Base-by-base conservation (phyloP, 2,329 filamentous ascomycete genomes). In the Amesomyces nigricolor region DNA sequence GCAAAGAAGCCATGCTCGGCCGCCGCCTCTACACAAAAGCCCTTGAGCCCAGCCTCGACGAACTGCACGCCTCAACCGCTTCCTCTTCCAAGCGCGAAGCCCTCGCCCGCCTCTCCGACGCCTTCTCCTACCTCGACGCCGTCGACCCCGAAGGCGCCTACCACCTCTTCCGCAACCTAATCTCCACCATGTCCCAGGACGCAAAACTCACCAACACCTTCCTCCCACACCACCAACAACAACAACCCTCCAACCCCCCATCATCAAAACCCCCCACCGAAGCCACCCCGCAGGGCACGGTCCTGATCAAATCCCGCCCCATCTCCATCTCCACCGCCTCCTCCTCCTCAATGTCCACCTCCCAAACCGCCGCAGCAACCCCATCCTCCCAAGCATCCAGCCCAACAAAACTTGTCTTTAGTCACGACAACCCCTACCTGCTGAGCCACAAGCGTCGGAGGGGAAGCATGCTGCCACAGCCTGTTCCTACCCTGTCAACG, bases 111-210 rank as follows among this genome's bases (percentile, higher is more conserved):
- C 78, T 96, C 11, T 89, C 89, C 0, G 89, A 95, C 68, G 91
- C 92, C 0, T 95, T 94, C 76, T 87, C 86, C 4, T 80, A 85
- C 11, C 78, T 99, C 32, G 89, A 97, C 69, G 83, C 88, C 44
- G 78, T 92, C 30, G 92, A 99, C 65, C 92, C 92, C 0, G 92
- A 96, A 68, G 91, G 91, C 16, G 83, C 91, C 40, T 94, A 92
- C 65, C 85, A 95, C 62, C 78, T 99, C 14, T 78, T 99, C 66
- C 88, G 85, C 65, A 80, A 83, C 54, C 81, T 95, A 61, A 78
- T 95, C 58, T 80, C 88, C n/a, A 82, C 83, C 54, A 79, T 95
- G 46, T 80, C 87, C 43, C 77, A 79, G 47, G 88, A 92, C 65
- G 75, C 78, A 19, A 89, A 86, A 68, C 76, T 92, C 10, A 76